A percentile compares a stretch with the other conserved stretches of the same genome.
Evolutionary conservation across 108 stramenopile species (phyloP).

Genomic region (Nitzschia inconspicua): DNA sequence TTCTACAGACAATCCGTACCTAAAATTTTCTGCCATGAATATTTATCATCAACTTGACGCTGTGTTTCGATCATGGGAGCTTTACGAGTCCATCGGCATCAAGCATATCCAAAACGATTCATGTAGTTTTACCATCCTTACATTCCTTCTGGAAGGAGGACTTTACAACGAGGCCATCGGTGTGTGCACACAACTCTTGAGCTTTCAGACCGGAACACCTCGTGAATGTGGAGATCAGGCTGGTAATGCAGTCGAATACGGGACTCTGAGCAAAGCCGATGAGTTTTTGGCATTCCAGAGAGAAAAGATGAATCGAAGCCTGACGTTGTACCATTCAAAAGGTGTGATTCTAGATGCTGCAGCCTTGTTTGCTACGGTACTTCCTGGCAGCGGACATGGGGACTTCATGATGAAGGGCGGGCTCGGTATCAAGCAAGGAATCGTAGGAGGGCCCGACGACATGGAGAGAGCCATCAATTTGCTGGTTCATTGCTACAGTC

Average conservation of each 20-base stretch:
- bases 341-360: slow-evolving; percentile 70
- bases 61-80: slow-evolving; percentile 38
- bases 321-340: slow-evolving; percentile 59
- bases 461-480: slow-evolving; percentile 52
- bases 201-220: slow-evolving; percentile 54
- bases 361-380: slow-evolving; percentile 33
- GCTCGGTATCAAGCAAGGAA: slow-evolving; percentile 54
- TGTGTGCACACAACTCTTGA: slow-evolving; percentile 43
- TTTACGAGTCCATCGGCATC: slow-evolving; percentile 49
- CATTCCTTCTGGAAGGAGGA: slow-evolving; percentile 54
- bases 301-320: slow-evolving; percentile 55
- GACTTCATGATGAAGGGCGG: slow-evolving; percentile 18
- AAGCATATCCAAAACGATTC: slow-evolving; percentile 84
- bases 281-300: slow-evolving; percentile 74
- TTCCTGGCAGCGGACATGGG: slow-evolving; percentile 24
- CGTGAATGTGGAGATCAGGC: slow-evolving; percentile 61
- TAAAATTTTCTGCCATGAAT: slow-evolving; percentile 67
- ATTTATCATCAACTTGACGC: slow-evolving; percentile 48
- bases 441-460: slow-evolving; percentile 65
- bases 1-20: slow-evolving; percentile 75
- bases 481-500: slow-evolving; percentile 47
- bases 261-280: slow-evolving; percentile 58
- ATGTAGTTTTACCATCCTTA: slow-evolving; percentile 64
- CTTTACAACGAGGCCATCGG: slow-evolving; percentile 65
- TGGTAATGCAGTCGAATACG: slow-evolving; percentile 56